Evolutionary conservation across 2,329 filamentous ascomycete genomes (phyloP).

Genomic region (Verticillium klebahnii): DNA sequence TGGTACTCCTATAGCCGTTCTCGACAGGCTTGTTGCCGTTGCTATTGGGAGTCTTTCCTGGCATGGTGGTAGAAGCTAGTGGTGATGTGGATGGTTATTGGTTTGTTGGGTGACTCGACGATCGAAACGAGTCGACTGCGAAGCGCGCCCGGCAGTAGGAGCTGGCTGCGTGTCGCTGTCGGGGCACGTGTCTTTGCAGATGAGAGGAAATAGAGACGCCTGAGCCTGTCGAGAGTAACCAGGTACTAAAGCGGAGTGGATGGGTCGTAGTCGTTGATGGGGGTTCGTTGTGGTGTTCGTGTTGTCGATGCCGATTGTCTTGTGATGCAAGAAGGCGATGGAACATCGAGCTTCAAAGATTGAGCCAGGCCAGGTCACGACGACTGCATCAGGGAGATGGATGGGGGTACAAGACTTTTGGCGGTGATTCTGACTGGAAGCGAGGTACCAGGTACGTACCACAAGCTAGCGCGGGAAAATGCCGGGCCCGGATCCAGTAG

Average conservation of each 20-base stretch:
- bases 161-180: neutral
- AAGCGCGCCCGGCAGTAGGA: neutral
- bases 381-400: neutral
- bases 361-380: slow-evolving; percentile 6
- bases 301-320: slow-evolving; percentile 7
- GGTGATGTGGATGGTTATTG: slow-evolving; percentile 4
- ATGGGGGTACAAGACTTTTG: neutral
- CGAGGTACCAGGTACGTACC: slow-evolving; percentile 17
- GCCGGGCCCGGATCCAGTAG: slow-evolving; percentile 4
- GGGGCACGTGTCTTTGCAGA: neutral
- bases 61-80: slow-evolving; percentile 44
- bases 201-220: neutral
- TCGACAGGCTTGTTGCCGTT: slow-evolving; percentile 67
- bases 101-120: slow-evolving; percentile 1
- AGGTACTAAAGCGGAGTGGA: neutral
- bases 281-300: neutral
- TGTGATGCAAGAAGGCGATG: slow-evolving; percentile 24
- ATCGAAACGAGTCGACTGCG: neutral
- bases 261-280: slow-evolving; percentile 5
- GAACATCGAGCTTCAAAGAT: slow-evolving; percentile 21
- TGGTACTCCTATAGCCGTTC: slow-evolving; percentile 61
- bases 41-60: slow-evolving; percentile 67
- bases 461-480: slow-evolving; percentile 8
- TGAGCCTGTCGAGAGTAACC: neutral
- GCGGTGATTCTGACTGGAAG: neutral